Percentiles rank a stretch among this genome's conserved stretches.
Evolutionary conservation across 495 filamentous ascomycete species (phyloP).

Genomic region (Annulohypoxylon maeteangense): DNA sequence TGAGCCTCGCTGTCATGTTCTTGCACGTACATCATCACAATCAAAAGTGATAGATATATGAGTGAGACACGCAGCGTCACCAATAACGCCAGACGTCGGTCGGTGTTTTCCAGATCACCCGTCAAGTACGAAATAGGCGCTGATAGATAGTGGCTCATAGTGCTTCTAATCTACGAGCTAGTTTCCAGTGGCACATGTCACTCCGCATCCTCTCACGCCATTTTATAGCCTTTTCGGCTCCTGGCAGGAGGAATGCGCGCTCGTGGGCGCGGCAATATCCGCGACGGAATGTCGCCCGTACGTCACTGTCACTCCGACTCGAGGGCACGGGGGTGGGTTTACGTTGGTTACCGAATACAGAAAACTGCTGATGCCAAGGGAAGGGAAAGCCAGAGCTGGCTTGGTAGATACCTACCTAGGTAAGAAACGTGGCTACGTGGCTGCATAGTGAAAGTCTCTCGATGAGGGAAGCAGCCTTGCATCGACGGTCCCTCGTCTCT

Average conservation of each 20-base stretch:
- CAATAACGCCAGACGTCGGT: not conserved
- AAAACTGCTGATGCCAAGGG: not conserved
- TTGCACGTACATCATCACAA: not conserved
- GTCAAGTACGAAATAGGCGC: conserved; percentile 5
- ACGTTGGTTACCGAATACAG: not conserved
- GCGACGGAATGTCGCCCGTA: not conserved
- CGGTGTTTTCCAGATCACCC: conserved; percentile 4
- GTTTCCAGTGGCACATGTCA: conserved; percentile 2
- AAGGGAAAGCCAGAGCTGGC: not conserved
- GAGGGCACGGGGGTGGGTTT: not conserved
- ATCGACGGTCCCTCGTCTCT: not conserved
- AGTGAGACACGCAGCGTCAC: not conserved
- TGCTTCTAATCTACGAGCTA: not conserved
- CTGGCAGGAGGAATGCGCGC: conserved; percentile 2
- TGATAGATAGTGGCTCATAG: not conserved
- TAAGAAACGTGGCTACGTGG: not conserved
- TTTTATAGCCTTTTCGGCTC: conserved; percentile 10
- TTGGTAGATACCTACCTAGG: not conserved
- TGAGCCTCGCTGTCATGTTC: not conserved
- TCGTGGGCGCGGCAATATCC: not conserved
- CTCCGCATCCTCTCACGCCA: conserved; percentile 6
- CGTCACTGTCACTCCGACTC: not conserved
- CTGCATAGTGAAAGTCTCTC: not conserved
- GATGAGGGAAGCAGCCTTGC: conserved; percentile 8
- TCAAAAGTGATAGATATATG: not conserved